Evolutionary conservation across 2,329 filamentous ascomycete species (phyloP).

Genomic region (Claviceps purpurea): DNA sequence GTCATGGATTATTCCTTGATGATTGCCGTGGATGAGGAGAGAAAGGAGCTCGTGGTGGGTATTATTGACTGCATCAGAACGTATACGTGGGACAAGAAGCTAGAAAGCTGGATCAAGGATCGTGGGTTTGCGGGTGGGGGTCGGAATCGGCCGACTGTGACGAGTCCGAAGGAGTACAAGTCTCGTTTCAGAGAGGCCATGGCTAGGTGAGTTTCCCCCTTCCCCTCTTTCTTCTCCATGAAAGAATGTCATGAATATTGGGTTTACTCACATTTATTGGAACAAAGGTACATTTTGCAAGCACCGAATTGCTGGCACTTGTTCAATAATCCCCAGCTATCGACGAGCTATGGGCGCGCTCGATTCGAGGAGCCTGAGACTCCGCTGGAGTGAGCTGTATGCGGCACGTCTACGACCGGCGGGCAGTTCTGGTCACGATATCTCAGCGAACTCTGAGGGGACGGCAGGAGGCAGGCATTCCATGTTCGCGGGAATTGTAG

Average conservation of each 20-base stretch:
- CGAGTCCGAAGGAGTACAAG: conserved; percentile 94
- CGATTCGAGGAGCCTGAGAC: conserved; percentile 26
- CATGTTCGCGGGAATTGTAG: background rate
- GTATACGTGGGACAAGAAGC: conserved; percentile 98
- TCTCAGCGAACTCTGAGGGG: background rate
- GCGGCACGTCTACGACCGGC: background rate
- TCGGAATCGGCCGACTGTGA: conserved; percentile 82
- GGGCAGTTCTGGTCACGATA: background rate
- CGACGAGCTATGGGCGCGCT: conserved; percentile 22
- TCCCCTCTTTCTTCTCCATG: background rate
- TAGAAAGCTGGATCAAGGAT: conserved; percentile 99
- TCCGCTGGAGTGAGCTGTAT: background rate
- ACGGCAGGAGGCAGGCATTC: background rate
- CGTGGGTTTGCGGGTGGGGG: conserved; percentile 67
- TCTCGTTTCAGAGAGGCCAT: conserved; percentile 92
- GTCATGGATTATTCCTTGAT: conserved; percentile 99
- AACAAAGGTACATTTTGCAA: conserved; percentile 52
- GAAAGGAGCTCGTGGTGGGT: conserved; percentile 85
- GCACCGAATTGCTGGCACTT: conserved; percentile 66
- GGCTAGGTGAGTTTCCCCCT: conserved; percentile 54
- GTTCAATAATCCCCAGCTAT: conserved; percentile 35
- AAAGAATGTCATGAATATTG: background rate
- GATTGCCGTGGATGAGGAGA: conserved; percentile 87
- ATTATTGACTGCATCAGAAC: conserved; percentile 98
- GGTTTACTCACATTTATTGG: background rate